Percentiles rank a stretch among this genome's conserved stretches.
These are phyloP conservation scores for Pseudogymnoascus sp. DNA, from an alignment of 2,329 filamentous ascomycete genomes.

Conservation along the genomic window DNA sequence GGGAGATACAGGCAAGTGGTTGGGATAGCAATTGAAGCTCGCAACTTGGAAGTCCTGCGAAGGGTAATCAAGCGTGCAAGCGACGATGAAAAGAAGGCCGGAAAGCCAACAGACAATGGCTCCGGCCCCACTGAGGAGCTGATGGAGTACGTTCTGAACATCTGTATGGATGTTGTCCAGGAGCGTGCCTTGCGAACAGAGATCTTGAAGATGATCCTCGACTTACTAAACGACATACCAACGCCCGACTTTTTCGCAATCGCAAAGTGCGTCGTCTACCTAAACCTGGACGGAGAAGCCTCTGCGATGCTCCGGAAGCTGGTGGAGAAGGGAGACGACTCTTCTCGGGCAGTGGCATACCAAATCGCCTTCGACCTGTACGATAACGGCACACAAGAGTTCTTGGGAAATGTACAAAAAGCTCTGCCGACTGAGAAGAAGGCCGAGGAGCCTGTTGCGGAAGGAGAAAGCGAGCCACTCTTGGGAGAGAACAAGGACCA, in stretches of 20 bases:
- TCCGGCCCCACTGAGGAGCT: conserved; percentile 73
- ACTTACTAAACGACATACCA: conserved; percentile 86
- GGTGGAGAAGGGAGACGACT: conserved; percentile 68
- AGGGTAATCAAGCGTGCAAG: conserved; percentile 84
- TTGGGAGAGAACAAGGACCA: conserved; percentile 46
- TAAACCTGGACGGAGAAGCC: conserved; percentile 86
- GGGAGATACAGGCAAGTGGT: conserved; percentile 93
- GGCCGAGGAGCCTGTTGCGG: conserved; percentile 45
- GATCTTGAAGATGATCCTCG: conserved; percentile 87
- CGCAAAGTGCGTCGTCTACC: conserved; percentile 92
- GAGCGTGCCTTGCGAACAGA: conserved; percentile 77
- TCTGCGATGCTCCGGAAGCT: conserved; percentile 78
- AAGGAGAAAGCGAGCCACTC: conserved; percentile 52
- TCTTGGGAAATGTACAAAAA: conserved; percentile 80
- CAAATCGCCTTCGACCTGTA: conserved; percentile 98
- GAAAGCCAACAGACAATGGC: conserved; percentile 48
- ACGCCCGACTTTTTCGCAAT: conserved; percentile 97
- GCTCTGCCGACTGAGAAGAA: conserved; percentile 59
- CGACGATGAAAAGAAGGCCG: conserved; percentile 69
- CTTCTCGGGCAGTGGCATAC: conserved; percentile 80
- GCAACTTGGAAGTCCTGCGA: conserved; percentile 80
- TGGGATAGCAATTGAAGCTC: conserved; percentile 91
- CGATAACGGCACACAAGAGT: conserved; percentile 97
- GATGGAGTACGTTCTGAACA: conserved; percentile 92
- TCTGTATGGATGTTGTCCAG: conserved; percentile 97